phyloP scores from a whole-genome alignment of 2,329 filamentous ascomycete species.

The Sarocladiaceae sp. region DNA sequence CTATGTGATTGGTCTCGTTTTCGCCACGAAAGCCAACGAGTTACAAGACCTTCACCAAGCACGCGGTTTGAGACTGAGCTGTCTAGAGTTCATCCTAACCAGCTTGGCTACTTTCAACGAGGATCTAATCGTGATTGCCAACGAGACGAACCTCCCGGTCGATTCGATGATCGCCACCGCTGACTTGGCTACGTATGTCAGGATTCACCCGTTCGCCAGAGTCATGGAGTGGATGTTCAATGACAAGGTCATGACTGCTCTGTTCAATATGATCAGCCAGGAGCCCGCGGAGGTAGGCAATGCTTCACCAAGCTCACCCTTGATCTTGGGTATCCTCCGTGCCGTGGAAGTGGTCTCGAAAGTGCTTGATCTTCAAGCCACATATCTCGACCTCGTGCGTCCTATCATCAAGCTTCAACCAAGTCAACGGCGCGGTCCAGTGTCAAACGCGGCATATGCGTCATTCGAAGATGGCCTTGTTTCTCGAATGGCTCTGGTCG shows the following conservation, averaged over 20 bases:
- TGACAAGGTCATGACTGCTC: slow-evolving; percentile 71
- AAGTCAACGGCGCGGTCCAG: slow-evolving; percentile 50
- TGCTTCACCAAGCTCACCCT: slow-evolving; percentile 68
- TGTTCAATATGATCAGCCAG: slow-evolving; percentile 76
- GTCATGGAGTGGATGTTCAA: slow-evolving; percentile 99
- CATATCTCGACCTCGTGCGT: slow-evolving; percentile 82
- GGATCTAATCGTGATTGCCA: slow-evolving; percentile 79
- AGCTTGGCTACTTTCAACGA: slow-evolving; percentile 90
- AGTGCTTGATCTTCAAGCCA: slow-evolving; percentile 80
- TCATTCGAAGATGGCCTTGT: slow-evolving; percentile 90
- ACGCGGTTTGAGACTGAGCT: slow-evolving; percentile 68
- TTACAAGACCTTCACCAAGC: slow-evolving; percentile 61
- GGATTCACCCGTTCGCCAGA: slow-evolving; percentile 84
- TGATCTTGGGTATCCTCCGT: slow-evolving; percentile 71
- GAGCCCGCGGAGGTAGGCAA: slow-evolving; percentile 65
- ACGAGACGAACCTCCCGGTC: slow-evolving; percentile 67
- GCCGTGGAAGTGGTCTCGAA: slow-evolving; percentile 80
- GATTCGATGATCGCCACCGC: slow-evolving; percentile 69
- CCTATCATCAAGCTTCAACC: slow-evolving; percentile 66
- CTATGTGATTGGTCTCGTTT: slow-evolving; percentile 75
- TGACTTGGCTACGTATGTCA: slow-evolving; percentile 72
- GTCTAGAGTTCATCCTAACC: slow-evolving; percentile 73
- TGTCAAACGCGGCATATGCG: slow-evolving; percentile 65
- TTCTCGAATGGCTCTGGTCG: slow-evolving; percentile 70
- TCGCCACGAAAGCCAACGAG: slow-evolving; percentile 61